Evolutionary conservation across 345 rosid species (phyloP).

Genomic region (Salix dunnii): DNA sequence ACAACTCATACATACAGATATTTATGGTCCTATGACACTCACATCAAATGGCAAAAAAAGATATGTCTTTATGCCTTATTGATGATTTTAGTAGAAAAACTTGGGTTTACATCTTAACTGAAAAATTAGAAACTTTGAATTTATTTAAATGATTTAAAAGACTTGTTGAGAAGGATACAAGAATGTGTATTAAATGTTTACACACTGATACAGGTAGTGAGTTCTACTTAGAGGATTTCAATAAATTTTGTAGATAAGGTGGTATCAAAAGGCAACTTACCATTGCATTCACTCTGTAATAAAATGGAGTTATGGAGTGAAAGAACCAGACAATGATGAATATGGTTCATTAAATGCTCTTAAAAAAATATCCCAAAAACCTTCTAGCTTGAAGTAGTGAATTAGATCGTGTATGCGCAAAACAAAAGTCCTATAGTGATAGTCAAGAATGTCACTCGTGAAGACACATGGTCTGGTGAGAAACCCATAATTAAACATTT

Average conservation of each 20-base stretch:
- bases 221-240: neutral
- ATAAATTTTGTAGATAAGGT: neutral
- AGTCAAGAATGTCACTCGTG: neutral
- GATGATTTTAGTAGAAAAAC: neutral
- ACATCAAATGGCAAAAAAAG: neutral
- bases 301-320: neutral
- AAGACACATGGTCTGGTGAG: neutral
- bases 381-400: neutral
- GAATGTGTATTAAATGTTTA: neutral
- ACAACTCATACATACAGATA: slow-evolving; percentile 5
- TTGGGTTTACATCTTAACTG: no score
- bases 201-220: neutral
- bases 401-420: neutral
- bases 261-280: neutral
- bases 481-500: neutral
- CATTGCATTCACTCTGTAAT: neutral
- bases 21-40: neutral
- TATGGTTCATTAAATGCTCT: neutral
- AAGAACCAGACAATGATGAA: neutral
- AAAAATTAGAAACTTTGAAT: neutral
- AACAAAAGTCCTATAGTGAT: neutral
- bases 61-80: neutral
- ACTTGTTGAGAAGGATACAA: neutral
- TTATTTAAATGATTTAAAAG: neutral
- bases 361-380: neutral